Evolutionary conservation across 78 protist genomes (phyloP).

Genomic region (Planoprotostelium fungivorum): DNA sequence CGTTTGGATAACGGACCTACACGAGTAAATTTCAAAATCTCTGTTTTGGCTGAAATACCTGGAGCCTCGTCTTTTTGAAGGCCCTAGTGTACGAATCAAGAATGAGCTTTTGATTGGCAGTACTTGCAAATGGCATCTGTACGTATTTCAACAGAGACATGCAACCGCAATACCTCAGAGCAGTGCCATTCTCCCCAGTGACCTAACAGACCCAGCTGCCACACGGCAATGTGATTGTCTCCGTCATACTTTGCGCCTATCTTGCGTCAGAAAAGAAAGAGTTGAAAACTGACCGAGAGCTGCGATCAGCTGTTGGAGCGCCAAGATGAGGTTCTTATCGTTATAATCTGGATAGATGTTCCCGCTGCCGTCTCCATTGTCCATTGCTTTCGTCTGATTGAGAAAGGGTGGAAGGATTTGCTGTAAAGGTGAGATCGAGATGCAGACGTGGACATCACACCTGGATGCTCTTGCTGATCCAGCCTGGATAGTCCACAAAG

Average conservation of each 20-base stretch:
- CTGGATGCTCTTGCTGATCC: background rate
- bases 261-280: background rate
- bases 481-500: background rate
- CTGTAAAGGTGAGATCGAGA: background rate
- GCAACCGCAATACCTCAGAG: no score
- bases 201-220: no score
- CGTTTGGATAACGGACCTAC: background rate
- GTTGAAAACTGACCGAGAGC: background rate
- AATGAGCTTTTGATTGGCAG: background rate
- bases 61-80: background rate
- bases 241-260: no score
- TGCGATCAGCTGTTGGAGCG: background rate
- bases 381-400: background rate
- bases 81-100: background rate
- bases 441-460: background rate
- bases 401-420: background rate
- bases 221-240: background rate
- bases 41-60: background rate
- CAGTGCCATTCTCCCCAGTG: no score
- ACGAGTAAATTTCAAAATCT: background rate
- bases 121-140: background rate
- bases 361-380: no score
- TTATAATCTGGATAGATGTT: background rate
- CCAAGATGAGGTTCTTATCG: background rate
- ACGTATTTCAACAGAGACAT: no score